Conservation (phyloP, 345 rosid species). For the Diplotaxis tenuifolia region DNA sequence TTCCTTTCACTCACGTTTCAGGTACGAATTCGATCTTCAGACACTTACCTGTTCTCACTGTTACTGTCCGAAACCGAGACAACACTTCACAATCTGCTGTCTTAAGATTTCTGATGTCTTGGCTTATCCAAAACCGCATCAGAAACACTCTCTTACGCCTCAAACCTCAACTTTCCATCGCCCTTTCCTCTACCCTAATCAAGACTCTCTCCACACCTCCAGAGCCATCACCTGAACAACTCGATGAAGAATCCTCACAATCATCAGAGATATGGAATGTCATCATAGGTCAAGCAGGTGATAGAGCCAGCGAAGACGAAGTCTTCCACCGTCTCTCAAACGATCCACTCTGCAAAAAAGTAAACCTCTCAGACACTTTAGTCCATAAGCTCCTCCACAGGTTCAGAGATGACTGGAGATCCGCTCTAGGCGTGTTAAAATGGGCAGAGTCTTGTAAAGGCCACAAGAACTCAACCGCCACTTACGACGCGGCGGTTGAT, state of each 20-base stretch:
- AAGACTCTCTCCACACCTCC: conserved; percentile 29
- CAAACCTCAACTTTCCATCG: conserved; percentile 21
- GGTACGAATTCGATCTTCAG: not conserved
- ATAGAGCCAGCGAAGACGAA: conserved; percentile 50
- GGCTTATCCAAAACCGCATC: conserved; percentile 21
- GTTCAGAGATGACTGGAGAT: conserved; percentile 83
- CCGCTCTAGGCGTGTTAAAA: conserved; percentile 65
- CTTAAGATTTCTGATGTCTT: conserved; percentile 31
- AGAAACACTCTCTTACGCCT: conserved; percentile 18
- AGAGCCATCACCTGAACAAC: conserved; percentile 2
- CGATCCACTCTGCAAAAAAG: conserved; percentile 40
- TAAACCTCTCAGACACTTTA: conserved; percentile 46
- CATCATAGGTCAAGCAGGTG: conserved; percentile 37
- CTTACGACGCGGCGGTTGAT: conserved; percentile 59
- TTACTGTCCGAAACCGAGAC: not conserved
- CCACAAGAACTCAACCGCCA: conserved; percentile 38
- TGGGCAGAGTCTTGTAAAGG: conserved; percentile 61
- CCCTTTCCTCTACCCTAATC: conserved; percentile 22
- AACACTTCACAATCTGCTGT: not conserved
- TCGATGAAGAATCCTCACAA: conserved; percentile 33
- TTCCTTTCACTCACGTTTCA: not conserved
- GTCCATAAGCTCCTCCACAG: conserved; percentile 53
- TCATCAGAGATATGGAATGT: conserved; percentile 16
- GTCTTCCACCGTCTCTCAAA: conserved; percentile 40
- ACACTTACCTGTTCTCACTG: not conserved